phyloP scores from a whole-genome alignment of 106 monocot species.

The Phalaenopsis aphrodite region DNA sequence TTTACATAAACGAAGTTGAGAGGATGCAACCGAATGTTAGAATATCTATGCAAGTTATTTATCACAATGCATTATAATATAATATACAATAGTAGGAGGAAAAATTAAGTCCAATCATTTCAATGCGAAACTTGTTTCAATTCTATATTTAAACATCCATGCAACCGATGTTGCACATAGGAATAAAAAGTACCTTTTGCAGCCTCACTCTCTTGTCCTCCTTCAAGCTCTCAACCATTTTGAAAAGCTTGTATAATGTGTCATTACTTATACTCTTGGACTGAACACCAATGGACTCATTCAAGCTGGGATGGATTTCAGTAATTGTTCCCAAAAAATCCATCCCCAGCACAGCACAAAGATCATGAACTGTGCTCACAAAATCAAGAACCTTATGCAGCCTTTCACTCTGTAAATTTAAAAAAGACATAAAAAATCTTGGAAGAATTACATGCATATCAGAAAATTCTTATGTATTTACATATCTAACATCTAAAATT shows the following conservation, averaged over 20 bases:
- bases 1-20: not conserved
- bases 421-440: not conserved
- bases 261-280: slow-evolving; percentile 89
- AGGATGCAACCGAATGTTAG: not conserved
- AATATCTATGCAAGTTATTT: not conserved
- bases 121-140: not conserved
- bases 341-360: slow-evolving; percentile 86
- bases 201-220: slow-evolving; percentile 71
- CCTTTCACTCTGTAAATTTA: slow-evolving; percentile 63
- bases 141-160: not conserved
- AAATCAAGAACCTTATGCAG: slow-evolving; percentile 75
- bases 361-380: slow-evolving; percentile 79
- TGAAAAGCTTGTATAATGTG: slow-evolving; percentile 72
- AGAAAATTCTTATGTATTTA: too few species aligned
- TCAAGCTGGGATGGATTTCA: slow-evolving; percentile 84
- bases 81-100: not conserved
- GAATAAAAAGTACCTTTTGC: slow-evolving; percentile 49
- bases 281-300: slow-evolving; percentile 58
- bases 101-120: not conserved
- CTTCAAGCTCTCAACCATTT: slow-evolving; percentile 39
- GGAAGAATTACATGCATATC: too few species aligned
- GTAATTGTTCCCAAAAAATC: slow-evolving; percentile 71
- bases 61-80: not conserved
- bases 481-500: too few species aligned
- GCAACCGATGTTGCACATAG: not conserved